Base-by-base conservation (phyloP, 495 filamentous ascomycete species). In the Gamarada debralockiae region DNA sequence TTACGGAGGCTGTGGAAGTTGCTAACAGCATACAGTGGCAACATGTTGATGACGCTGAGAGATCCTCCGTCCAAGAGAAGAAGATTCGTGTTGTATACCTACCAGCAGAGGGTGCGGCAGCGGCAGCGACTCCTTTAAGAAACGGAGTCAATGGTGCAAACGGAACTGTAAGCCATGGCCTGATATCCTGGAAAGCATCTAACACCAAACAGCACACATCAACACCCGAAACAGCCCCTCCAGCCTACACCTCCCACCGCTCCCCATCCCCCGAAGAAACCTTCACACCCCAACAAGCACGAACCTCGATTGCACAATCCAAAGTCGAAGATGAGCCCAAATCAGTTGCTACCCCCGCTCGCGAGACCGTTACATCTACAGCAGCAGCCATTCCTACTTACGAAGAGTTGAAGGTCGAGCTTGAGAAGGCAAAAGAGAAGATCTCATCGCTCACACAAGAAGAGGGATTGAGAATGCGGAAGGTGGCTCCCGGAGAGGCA, bases 71-170 rank as follows among this genome's bases (percentile, higher is more conserved):
- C 50, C 80, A 87, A 61, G 95, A 98, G 74, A 89, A 86, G 74
- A 98, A 97, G 74, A 97, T 98, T 56, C 85, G 92, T n/a, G 93
- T 98, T 50, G 73, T 72, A 33, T 97, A 88, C 71, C 73, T 97
- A 3, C 71, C 85, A 25, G 75, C 82, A 6, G 81, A 84, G 39
- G 70, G 69, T 15, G 50, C 68, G 36, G 43, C 39, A 40, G 34
- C 50, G 8, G 51, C 57, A 15, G 47, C 60, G n/a, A 73, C 70
- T 5, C 70, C 74, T 27, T 48, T 74, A 48, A 64, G 60, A 44
- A 65, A 67, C 39, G 61, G 71, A 39, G 31, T 65, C 27, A 79
- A 82, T 53, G 49, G 55, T 14, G 15, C 47, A 17, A 52, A 57
- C 25, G 50, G 37, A 34, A 18, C 45, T 33, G 60, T 63, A 53